Evolutionary conservation across 768 basidiomycete species (phyloP), one percentile per base, ranked within the genome.

Genomic region (Porpolomopsis calyptriformis): DNA sequence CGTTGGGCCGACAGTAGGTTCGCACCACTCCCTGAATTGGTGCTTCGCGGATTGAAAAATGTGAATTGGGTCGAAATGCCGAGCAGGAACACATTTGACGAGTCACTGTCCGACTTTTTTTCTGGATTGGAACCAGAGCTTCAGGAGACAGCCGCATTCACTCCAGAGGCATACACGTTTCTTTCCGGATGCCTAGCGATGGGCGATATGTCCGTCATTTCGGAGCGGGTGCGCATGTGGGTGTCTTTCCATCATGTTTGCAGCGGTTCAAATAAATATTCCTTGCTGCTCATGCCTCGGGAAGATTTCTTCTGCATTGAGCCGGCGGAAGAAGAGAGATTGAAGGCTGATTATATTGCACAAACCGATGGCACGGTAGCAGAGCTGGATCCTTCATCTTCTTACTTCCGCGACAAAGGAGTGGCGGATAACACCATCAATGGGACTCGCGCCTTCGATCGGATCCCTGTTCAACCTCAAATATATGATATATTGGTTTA

Each of bases 401-500:
- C 38, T 16, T 40, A 40, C 20, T 41, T 22, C 54, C 40, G 45
- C 20, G 19, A 40, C 26, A 43, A 46, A 3, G 35, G 37, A 45
- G 45, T n/a, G 59, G 59, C 44, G 52, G 49, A 53, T 59, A 50
- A 42, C 24, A 31, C 16, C 12, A 16, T 23, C 22, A 20, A 16
- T 2, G 10, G 33, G 40, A 55, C 45, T 34, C 14, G n/a, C 29
- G 53, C 56, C 52, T 83, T 78, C 57, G 76, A 83, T 52, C 68
- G 77, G 46, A 60, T 83, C 40, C 82, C 82, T 8, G 80, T 82
- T 41, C 74, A 75, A 44, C 64, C 71, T 19, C 82, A 84, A 55
- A 72, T 84, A 51, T 84, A 80, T 46, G 82, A 84, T 57, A 69
- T 81, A 48, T 60, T 84, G 34, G 77, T 77, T 19, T 84, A 78